Percentiles rank a stretch among this genome's conserved stretches.
Evolutionary conservation across 345 rosid species (phyloP).

Genomic region (Moricandia moricandioides): DNA sequence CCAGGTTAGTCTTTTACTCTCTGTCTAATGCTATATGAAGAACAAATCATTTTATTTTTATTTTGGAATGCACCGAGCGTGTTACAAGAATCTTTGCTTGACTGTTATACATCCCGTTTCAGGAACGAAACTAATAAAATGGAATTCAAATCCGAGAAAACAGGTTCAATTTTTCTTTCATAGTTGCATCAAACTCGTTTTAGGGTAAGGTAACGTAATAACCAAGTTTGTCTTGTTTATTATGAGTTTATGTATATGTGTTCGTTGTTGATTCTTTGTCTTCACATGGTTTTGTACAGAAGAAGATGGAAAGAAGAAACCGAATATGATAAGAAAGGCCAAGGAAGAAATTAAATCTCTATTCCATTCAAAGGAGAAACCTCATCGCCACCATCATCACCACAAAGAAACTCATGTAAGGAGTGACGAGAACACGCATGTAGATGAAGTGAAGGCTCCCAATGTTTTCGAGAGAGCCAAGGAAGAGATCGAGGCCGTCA

Average conservation of each 20-base stretch:
- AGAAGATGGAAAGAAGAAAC: constrained; percentile 36
- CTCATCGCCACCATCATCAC: constrained; percentile 23
- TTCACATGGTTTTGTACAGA: constrained; percentile 14
- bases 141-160: constrained; percentile 35
- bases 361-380: constrained; percentile 30
- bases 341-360: constrained; percentile 49
- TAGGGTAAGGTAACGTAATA: neutral
- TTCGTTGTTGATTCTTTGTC: neutral
- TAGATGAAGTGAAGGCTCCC: constrained; percentile 57
- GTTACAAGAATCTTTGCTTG: no score
- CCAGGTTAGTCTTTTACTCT: neutral
- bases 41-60: neutral
- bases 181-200: neutral
- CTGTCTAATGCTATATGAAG: neutral
- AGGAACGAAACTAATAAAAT: constrained; percentile 40
- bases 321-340: constrained; percentile 39
- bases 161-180: constrained; percentile 33
- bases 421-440: constrained; percentile 42
- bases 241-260: neutral
- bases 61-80: neutral
- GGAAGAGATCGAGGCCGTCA: constrained; percentile 61
- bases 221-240: neutral
- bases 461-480: constrained; percentile 50
- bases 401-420: constrained; percentile 53
- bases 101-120: constrained; percentile 10